Evolutionary conservation across 176 grass and related monocot species (phyloP), one percentile per base, ranked within the genome.

Genomic region (Carex myosuroides): DNA sequence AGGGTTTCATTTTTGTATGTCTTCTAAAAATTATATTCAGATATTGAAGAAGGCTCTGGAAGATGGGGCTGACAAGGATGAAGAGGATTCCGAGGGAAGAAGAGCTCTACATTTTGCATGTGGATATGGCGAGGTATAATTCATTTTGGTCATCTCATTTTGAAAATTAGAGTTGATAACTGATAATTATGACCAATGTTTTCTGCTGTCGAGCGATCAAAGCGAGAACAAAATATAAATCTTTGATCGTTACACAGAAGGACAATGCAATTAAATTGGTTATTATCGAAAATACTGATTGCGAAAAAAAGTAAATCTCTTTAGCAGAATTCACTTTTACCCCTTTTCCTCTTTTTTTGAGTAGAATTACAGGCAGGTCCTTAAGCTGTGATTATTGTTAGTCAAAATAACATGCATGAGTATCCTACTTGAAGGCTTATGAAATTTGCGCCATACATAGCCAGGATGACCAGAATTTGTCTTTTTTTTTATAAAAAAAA

Each of bases 81-180:
- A 95, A 84, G 96, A 95, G 88, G 96, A 99, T 26, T 89, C 93
- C 5, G 96, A 99, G 64, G 96, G 96, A 52, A 85, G 96, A 46
- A 86, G 96, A 42, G 93, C 93, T 13, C 80, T 99, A 1, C 96
- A 99, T 84, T 99, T 99, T 85, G 91, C 93, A 0, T 99, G 96
- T 89, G 96, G 96, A 6, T 99, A 99, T 58, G 93, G 96, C 73
- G 93, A 99, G 91, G 91, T 92, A 86, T 73, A 78, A 14, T 64
- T 48, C 37, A 50, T 74, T 60, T 53, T 3, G 14, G 61, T 63
- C 2, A 71, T 83, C 16, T 64, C 30, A 35, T 57, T 35, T 82
- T 86, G 17, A 62, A 8, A 48, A 73, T 33, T 79, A 21, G 10
- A 8, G 30, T 55, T 44, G 24, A 79, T 58, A 37, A 56, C 37